phyloP scores from a whole-genome alignment of 495 filamentous ascomycete genomes.

The Diplogelasinospora grovesii region DNA sequence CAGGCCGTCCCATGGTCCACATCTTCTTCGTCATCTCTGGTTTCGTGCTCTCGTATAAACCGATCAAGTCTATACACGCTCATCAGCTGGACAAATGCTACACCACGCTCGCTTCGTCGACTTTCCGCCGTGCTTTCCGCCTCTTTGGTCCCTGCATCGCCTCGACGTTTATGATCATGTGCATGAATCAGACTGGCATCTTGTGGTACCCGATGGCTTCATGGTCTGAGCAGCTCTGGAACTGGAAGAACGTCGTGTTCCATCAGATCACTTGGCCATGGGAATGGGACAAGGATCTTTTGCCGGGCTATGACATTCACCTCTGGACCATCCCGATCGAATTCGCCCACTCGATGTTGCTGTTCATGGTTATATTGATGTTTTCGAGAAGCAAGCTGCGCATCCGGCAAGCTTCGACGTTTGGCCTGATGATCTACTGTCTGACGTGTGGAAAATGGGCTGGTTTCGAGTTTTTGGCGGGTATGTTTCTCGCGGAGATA shows the following conservation, averaged over 20 bases:
- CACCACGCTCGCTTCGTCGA: slow-evolving; percentile 47
- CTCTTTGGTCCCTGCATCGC: slow-evolving; percentile 56
- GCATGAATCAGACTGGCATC: slow-evolving; percentile 47
- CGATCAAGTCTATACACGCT: slow-evolving; percentile 51
- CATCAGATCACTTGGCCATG: slow-evolving; percentile 47
- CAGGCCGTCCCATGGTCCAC: slow-evolving; percentile 63
- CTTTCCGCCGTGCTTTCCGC: slow-evolving; percentile 57
- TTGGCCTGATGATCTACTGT: slow-evolving; percentile 46
- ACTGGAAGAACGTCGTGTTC: slow-evolving; percentile 41
- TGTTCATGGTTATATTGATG: slow-evolving; percentile 52
- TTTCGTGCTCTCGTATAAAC: slow-evolving; percentile 60
- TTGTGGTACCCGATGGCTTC: slow-evolving; percentile 27
- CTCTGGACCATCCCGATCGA: slow-evolving; percentile 66
- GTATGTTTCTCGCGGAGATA: slow-evolving; percentile 54
- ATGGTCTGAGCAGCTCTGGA: slow-evolving; percentile 39
- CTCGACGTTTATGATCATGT: slow-evolving; percentile 49
- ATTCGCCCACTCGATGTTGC: slow-evolving; percentile 54
- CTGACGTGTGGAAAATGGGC: slow-evolving; percentile 54
- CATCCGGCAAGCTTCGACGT: slow-evolving; percentile 40
- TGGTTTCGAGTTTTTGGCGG: slow-evolving; percentile 51
- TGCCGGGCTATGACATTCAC: slow-evolving; percentile 51
- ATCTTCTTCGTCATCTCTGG: slow-evolving; percentile 71
- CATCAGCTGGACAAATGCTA: slow-evolving; percentile 33
- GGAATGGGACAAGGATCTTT: slow-evolving; percentile 47
- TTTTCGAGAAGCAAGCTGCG: slow-evolving; percentile 43